These are phyloP conservation scores for Mycena floridula DNA, from an alignment of 768 basidiomycete species.

Conservation along the genomic window DNA sequence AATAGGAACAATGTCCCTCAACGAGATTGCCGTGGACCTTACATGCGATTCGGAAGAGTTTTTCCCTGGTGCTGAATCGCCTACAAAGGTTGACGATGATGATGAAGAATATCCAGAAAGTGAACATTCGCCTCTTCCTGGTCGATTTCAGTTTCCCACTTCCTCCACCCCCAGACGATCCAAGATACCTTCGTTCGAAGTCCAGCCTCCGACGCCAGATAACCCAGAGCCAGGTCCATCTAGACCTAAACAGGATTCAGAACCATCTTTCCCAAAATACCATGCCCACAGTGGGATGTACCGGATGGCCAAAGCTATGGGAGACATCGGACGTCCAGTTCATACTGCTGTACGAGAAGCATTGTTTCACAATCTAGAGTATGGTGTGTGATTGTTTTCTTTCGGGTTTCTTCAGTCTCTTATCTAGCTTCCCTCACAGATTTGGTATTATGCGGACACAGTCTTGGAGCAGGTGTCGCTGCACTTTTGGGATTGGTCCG, in stretches of 20 bases:
- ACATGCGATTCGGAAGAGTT: conserved; percentile 75
- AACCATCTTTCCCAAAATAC: conserved; percentile 27
- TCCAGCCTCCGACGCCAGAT: conserved; percentile 13
- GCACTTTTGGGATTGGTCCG: conserved; percentile 66
- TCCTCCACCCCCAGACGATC: conserved; percentile 8
- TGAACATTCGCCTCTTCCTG: conserved; percentile 27
- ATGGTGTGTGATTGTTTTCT: conserved; percentile 54
- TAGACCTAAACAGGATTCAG: background rate
- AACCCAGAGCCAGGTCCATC: background rate
- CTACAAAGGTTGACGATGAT: conserved; percentile 15
- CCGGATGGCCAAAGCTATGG: conserved; percentile 76
- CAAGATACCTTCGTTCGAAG: conserved; percentile 7
- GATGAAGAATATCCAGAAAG: conserved; percentile 13
- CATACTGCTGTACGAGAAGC: conserved; percentile 71
- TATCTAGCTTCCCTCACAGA: conserved; percentile 28
- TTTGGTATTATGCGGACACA: conserved; percentile 76
- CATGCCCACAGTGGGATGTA: conserved; percentile 80
- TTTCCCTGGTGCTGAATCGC: conserved; percentile 39
- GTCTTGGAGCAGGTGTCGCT: conserved; percentile 79
- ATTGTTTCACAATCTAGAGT: conserved; percentile 59
- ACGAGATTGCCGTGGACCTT: conserved; percentile 81
- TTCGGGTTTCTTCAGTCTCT: background rate
- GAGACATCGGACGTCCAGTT: conserved; percentile 67
- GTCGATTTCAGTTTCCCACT: conserved; percentile 30
- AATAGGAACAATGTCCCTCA: conserved; percentile 77